These are phyloP conservation scores for Cucurbita ficifolia DNA, from an alignment of 306 rosid species.

Conservation along the genomic window DNA sequence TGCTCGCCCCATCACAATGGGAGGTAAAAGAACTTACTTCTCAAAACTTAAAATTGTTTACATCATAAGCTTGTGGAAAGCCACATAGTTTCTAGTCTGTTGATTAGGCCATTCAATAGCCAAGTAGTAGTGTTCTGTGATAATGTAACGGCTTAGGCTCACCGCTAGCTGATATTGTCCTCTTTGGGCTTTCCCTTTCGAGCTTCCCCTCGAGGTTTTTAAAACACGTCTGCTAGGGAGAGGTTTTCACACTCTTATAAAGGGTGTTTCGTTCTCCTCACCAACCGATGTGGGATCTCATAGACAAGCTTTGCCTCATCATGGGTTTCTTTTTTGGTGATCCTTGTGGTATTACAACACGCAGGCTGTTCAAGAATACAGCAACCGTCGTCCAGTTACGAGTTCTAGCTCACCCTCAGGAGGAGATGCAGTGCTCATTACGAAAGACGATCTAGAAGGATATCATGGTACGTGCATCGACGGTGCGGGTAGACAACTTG, in stretches of 20 bases:
- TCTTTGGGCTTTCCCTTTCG: no score
- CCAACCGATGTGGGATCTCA: no score
- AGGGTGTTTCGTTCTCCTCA: no score
- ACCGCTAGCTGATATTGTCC: no score
- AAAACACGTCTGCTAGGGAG: no score
- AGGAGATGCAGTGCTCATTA: constrained; percentile 80
- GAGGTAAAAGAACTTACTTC: constrained; percentile 31
- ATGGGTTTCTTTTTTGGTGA: not conserved
- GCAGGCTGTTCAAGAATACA: constrained; percentile 85
- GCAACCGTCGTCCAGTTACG: constrained; percentile 25
- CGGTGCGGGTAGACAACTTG: constrained; percentile 39
- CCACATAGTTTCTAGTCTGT: not conserved
- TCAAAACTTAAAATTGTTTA: not conserved
- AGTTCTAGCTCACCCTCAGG: constrained; percentile 50
- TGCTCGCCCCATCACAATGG: constrained; percentile 92
- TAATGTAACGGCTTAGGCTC: no score
- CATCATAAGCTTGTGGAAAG: not conserved
- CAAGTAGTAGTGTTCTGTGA: not conserved
- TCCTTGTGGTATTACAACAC: constrained; percentile 1
- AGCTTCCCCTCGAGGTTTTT: no score
- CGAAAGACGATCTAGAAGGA: constrained; percentile 91
- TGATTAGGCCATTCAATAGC: not conserved
- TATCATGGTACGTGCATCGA: constrained; percentile 35
- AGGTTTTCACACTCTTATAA: no score
- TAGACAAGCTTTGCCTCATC: not conserved